A percentile compares a stretch with the other conserved stretches of the same genome.
These are phyloP conservation scores for Aureobasidium sp. DNA, from an alignment of 2,329 filamentous ascomycete genomes.

Conservation along the genomic window DNA sequence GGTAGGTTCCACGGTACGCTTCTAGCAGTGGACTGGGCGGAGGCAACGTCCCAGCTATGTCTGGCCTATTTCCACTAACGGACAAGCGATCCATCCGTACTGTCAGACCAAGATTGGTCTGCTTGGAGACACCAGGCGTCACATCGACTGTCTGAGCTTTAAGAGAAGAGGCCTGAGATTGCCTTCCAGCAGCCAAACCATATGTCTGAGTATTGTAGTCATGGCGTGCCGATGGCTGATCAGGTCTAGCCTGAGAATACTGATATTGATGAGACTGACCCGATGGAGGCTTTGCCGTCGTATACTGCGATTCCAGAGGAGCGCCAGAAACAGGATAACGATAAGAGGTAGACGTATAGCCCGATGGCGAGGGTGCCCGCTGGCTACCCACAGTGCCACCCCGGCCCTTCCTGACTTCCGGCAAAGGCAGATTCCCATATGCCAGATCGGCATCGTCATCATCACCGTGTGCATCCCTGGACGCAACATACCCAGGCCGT, in stretches of 20 bases:
- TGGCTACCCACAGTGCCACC: background rate
- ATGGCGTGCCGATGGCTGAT: conserved; percentile 28
- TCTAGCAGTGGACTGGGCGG: conserved; percentile 81
- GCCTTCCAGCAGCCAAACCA: conserved; percentile 10
- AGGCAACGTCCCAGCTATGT: conserved; percentile 38
- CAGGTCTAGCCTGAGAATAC: background rate
- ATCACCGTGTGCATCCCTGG: conserved; percentile 15
- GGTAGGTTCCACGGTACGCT: conserved; percentile 87
- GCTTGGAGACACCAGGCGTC: conserved; percentile 26
- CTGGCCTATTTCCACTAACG: conserved; percentile 37
- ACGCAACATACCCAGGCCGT: conserved; percentile 20
- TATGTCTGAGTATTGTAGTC: conserved; percentile 34
- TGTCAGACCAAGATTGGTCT: conserved; percentile 27
- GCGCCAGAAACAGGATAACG: background rate
- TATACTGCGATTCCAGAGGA: background rate
- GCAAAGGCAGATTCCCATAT: conserved; percentile 18
- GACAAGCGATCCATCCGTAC: conserved; percentile 38
- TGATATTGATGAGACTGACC: background rate
- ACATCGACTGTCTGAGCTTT: conserved; percentile 33
- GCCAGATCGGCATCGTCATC: conserved; percentile 27
- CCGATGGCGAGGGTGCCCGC: background rate
- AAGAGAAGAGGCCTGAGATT: background rate
- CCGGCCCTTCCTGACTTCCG: background rate
- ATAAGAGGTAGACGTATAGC: background rate
- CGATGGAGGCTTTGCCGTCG: background rate